Evolutionary conservation across 352 stramenopile genomes (phyloP).

Genomic region (Globisporangium spinosum): DNA sequence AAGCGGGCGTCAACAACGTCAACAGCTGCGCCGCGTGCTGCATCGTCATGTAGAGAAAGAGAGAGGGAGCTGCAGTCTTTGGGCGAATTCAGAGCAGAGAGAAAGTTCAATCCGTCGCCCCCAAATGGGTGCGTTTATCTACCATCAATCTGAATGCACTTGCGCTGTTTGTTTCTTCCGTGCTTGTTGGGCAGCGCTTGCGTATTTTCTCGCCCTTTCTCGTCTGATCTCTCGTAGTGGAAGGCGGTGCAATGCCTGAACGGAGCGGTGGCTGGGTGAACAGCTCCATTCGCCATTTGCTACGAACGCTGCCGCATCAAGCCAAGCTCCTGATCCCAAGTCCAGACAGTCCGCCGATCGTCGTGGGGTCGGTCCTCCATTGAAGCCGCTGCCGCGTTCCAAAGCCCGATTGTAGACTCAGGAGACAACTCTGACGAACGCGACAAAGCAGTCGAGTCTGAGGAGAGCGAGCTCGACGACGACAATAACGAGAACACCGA

Average conservation of each 20-base stretch:
- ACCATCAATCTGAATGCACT: background rate
- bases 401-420: background rate
- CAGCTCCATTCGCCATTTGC: background rate
- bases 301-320: too few species aligned
- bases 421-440: background rate
- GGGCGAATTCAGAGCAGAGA: background rate
- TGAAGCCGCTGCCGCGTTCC: background rate
- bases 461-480: background rate
- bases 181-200: background rate
- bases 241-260: background rate
- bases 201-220: background rate
- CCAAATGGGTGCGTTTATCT: background rate
- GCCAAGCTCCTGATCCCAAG: background rate
- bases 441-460: background rate
- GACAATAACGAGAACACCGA: background rate
- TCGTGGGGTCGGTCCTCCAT: background rate
- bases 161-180: background rate
- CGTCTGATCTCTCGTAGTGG: background rate
- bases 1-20: conserved; percentile 9
- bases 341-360: background rate
- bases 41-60: conserved; percentile 31
- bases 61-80: background rate
- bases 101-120: background rate
- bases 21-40: conserved; percentile 56
- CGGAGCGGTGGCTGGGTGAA: background rate